phyloP scores from a whole-genome alignment of 768 basidiomycete genomes.

The Daedalea quercina region DNA sequence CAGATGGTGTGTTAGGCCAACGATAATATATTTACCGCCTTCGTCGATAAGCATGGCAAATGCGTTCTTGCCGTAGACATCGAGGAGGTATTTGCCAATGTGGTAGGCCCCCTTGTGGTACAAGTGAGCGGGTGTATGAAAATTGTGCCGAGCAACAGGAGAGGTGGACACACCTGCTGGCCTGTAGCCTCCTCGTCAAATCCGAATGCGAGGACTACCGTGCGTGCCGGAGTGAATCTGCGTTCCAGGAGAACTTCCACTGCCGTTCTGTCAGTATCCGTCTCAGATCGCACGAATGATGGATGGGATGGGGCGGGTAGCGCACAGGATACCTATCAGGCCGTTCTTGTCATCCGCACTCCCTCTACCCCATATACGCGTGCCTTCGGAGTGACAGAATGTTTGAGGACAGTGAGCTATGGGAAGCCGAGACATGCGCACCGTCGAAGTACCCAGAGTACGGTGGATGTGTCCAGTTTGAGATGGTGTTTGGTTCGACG shows the following conservation, averaged over 20 bases:
- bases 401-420: slow-evolving; percentile 17
- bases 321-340: slow-evolving; percentile 59
- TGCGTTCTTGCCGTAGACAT: slow-evolving; percentile 61
- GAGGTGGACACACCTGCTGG: slow-evolving; percentile 11
- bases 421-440: too few species aligned
- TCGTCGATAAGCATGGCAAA: slow-evolving; percentile 85
- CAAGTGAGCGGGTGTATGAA: background rate
- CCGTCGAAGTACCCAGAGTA: slow-evolving; percentile 54
- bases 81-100: slow-evolving; percentile 41
- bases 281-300: background rate
- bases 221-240: slow-evolving; percentile 39
- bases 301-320: background rate
- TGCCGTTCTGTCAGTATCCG: slow-evolving; percentile 23
- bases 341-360: slow-evolving; percentile 70
- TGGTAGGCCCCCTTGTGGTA: slow-evolving; percentile 45
- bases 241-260: slow-evolving; percentile 40
- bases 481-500: slow-evolving; percentile 41
- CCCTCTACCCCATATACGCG: slow-evolving; percentile 73
- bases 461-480: slow-evolving; percentile 50
- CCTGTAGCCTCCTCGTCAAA: slow-evolving; percentile 46
- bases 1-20: too few species aligned
- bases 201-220: slow-evolving; percentile 33
- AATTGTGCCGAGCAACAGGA: too few species aligned
- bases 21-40: slow-evolving; percentile 47
- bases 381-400: slow-evolving; percentile 35